Base-by-base conservation (phyloP, 2,329 filamentous ascomycete genomes). In the Monilinia aucupariae region DNA sequence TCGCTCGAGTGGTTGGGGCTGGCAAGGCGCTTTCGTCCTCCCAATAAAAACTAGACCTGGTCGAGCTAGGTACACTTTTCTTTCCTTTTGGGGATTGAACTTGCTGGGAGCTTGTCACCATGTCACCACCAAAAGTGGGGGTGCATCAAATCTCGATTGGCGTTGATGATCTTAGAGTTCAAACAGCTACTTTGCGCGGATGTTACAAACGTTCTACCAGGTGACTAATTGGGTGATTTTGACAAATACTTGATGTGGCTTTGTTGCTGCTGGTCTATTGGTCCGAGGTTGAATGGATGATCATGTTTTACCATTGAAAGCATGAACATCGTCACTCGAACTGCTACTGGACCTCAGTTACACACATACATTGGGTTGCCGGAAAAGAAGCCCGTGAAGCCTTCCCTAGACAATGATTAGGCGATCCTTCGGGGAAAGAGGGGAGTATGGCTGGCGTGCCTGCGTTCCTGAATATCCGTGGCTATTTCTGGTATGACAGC, bases 391-490 rank as follows among this genome's bases (percentile, higher is more conserved):
- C 41, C 53, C 53, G 53, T 30, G 53, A 34, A 47, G 41, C 17
- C 15, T 15, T 47, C 30, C 41, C 49, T 53, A 22, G 13, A 34
- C 7, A 32, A 43, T 48, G 15, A 61, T 22, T 20, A 43, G 59
- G 54, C 22, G 39, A 55, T 55, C 59, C 59, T 55, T 61, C 30
- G 39, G 49, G 59, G 22, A 34, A 43, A 43, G 50, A 54, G 37
- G 56, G 32, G 32, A 27, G 45, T 45, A 55, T 48, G 59, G 50
- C 50, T 48, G 39, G 51, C 50, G 49, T 61, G 49, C 37, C 49
- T 61, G n/a, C 37, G 59, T 61, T 34, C 59, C 59, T 53, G 59
- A 61, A 61, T 61, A 43, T 54, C 48, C 59, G 37, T 53, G 59
- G 49, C 59, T 61, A 53, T 61, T 61, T 61, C 49, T 30, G 30